These are phyloP conservation scores for Apiospora phragmitis DNA, from an alignment of 2,329 filamentous ascomycete species.

Conservation along the genomic window DNA sequence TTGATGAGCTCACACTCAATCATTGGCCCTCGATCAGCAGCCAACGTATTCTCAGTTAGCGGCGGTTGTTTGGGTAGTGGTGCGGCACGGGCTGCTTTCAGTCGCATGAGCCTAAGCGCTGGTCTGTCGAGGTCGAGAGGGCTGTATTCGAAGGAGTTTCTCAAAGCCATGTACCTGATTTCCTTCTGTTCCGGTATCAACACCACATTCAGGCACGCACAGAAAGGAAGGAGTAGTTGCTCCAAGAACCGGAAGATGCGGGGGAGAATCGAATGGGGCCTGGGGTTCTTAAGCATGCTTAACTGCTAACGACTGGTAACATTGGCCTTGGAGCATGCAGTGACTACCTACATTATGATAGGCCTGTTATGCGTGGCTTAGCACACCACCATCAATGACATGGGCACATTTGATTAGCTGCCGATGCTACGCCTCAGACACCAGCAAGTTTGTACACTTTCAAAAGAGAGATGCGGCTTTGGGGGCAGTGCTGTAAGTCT, in stretches of 20 bases:
- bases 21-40: not conserved
- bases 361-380: not conserved
- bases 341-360: not conserved
- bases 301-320: not conserved
- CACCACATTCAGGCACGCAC: no score
- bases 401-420: not conserved
- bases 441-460: not conserved
- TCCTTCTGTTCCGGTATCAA: not conserved
- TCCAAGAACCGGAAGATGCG: not conserved
- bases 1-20: conserved; percentile 1
- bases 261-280: not conserved
- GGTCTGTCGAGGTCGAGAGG: not conserved
- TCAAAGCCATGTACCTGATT: not conserved
- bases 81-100: not conserved
- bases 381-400: not conserved
- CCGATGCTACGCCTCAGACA: not conserved
- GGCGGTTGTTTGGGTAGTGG: not conserved
- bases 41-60: not conserved
- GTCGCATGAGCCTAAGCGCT: not conserved
- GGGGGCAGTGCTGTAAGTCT: not conserved
- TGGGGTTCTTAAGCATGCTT: not conserved
- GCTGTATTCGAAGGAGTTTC: not conserved
- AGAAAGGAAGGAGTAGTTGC: not conserved
- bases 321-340: not conserved
- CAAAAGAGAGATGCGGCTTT: not conserved